phyloP scores from a whole-genome alignment of 768 basidiomycete genomes.

The Trametopsis cervina region DNA sequence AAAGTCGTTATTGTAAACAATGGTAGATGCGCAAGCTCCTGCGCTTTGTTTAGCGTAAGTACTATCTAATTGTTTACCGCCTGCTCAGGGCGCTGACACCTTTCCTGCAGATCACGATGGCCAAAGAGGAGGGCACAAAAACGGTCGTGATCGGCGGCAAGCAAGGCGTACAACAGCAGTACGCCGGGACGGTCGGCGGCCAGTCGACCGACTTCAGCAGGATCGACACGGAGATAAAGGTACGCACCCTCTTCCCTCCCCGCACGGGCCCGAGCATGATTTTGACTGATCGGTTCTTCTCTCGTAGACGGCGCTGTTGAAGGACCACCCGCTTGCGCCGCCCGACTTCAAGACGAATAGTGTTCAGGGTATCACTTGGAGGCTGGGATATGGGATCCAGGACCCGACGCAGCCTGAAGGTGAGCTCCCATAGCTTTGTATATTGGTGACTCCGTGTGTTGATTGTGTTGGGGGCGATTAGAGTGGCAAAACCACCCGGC shows the following conservation, averaged over 20 bases:
- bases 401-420: constrained; percentile 50
- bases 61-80: neutral
- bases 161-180: constrained; percentile 40
- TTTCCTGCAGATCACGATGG: constrained; percentile 49
- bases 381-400: constrained; percentile 52
- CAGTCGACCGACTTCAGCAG: constrained; percentile 50
- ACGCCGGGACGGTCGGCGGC: constrained; percentile 58
- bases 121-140: constrained; percentile 48
- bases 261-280: too few species aligned
- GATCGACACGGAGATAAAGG: constrained; percentile 58
- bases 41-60: constrained; percentile 24
- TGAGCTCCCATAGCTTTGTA: constrained; percentile 15
- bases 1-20: constrained; percentile 51
- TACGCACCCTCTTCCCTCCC: constrained; percentile 19
- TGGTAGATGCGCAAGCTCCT: constrained; percentile 27
- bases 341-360: constrained; percentile 53
- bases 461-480: too few species aligned
- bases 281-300: constrained; percentile 3
- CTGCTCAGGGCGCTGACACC: too few species aligned
- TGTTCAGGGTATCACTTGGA: constrained; percentile 58
- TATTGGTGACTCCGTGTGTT: too few species aligned
- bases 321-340: constrained; percentile 48
- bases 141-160: constrained; percentile 53
- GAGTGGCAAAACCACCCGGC: constrained; percentile 58
- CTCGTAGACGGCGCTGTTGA: constrained; percentile 40